phyloP scores from a whole-genome alignment of 768 basidiomycete species.

The Hygrocybe punicea region DNA sequence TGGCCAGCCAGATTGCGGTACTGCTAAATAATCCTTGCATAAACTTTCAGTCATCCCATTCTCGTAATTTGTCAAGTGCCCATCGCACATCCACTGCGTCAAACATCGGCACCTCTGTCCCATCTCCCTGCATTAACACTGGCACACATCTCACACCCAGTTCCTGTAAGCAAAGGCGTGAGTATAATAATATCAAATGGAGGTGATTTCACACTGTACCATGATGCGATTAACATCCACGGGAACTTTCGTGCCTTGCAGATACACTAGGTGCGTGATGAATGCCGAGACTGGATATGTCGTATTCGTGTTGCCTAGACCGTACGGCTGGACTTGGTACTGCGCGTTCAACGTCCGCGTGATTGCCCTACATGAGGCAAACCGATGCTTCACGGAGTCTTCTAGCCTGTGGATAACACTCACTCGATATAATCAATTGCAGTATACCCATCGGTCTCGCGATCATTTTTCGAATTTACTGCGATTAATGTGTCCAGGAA shows the following conservation, averaged over 20 bases:
- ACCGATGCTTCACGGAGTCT: constrained; percentile 8
- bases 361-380: constrained; percentile 64
- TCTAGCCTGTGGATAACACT: constrained; percentile 14
- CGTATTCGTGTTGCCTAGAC: constrained; percentile 56
- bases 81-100: background rate
- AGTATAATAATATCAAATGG: background rate
- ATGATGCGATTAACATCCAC: constrained; percentile 61
- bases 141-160: background rate
- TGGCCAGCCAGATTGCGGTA: too few species aligned
- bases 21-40: too few species aligned
- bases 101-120: background rate
- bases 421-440: constrained; percentile 83
- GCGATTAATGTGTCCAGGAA: constrained; percentile 4
- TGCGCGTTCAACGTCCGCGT: constrained; percentile 62
- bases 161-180: background rate
- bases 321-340: constrained; percentile 51
- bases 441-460: constrained; percentile 83
- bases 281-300: constrained; percentile 76
- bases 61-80: background rate
- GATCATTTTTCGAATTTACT: constrained; percentile 88
- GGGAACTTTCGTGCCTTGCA: constrained; percentile 57
- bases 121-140: background rate
- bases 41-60: constrained; percentile 11
- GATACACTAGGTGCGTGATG: constrained; percentile 79
- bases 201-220: constrained; percentile 36